Conservation (phyloP, 257 asterid genomes). For the Solanum ahanhuiri region DNA sequence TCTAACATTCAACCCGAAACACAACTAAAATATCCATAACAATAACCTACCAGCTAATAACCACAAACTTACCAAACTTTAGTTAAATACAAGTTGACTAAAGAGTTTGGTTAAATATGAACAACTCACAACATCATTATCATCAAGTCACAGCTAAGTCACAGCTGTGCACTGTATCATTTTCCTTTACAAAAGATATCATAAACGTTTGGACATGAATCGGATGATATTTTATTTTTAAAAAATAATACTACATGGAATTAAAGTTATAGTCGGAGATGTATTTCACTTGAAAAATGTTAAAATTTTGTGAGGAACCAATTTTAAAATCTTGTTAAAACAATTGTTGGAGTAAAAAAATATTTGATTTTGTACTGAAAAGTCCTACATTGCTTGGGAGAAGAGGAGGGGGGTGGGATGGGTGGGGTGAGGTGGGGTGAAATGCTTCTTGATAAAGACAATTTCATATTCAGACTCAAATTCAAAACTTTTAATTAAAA, state of each 20-base stretch:
- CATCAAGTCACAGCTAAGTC: background rate
- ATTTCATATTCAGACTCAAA: too few species aligned
- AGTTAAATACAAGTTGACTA: background rate
- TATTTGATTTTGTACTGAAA: too few species aligned
- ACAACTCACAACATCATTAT: background rate
- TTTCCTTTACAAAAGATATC: background rate
- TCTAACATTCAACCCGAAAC: too few species aligned
- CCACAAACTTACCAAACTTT: too few species aligned
- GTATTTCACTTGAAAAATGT: background rate
- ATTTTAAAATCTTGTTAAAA: too few species aligned
- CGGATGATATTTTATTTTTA: background rate
- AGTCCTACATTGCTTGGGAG: background rate
- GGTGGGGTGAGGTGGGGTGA: too few species aligned
- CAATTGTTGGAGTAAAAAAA: background rate
- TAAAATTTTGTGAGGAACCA: too few species aligned
- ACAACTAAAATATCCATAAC: too few species aligned
- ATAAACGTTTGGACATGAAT: background rate
- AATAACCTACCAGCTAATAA: too few species aligned
- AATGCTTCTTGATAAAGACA: too few species aligned
- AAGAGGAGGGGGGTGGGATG: background rate
- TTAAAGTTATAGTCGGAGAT: background rate
- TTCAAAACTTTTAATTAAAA: too few species aligned
- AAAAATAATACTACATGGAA: too few species aligned
- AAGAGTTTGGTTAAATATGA: background rate
- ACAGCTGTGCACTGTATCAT: background rate